Conservation (phyloP, 192 early-diverging fungal genomes). For the Backusella luteola region DNA sequence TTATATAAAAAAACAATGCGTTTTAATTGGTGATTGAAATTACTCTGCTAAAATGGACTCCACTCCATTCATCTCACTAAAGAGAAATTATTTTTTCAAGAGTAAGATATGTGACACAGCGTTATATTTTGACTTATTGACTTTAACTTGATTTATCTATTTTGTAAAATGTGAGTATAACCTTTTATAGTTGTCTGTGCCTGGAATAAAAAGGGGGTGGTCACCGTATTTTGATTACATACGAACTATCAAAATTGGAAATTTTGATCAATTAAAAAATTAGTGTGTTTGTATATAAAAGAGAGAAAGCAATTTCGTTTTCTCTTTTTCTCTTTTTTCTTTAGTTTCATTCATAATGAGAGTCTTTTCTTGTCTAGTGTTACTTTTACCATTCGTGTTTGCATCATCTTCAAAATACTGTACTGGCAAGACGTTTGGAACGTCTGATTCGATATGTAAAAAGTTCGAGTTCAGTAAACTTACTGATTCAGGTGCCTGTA, state of each 20-base stretch:
- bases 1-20: not conserved
- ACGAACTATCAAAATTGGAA: not conserved
- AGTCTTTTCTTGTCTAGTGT: not conserved
- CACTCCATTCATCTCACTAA: not conserved
- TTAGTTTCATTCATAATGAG: not conserved
- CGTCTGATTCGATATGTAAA: not conserved
- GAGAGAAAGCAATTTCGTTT: not conserved
- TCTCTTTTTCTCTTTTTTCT: not conserved
- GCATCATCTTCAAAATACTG: conserved; percentile 7
- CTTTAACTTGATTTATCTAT: not conserved
- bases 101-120: not conserved
- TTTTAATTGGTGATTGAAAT: not conserved
- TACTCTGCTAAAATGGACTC: not conserved
- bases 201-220: not conserved
- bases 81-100: not conserved
- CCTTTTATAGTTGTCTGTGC: not conserved
- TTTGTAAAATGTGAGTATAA: not conserved
- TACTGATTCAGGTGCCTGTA: conserved; percentile 1
- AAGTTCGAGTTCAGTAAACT: conserved; percentile 15
- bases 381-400: not conserved
- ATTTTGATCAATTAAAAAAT: not conserved
- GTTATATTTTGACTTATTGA: not conserved
- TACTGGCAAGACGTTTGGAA: conserved; percentile 5
- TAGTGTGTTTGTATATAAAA: not conserved
- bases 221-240: not conserved